These are phyloP conservation scores for Teratosphaeriaceae sp. DNA, from an alignment of 2,329 filamentous ascomycete species.

Conservation along the genomic window DNA sequence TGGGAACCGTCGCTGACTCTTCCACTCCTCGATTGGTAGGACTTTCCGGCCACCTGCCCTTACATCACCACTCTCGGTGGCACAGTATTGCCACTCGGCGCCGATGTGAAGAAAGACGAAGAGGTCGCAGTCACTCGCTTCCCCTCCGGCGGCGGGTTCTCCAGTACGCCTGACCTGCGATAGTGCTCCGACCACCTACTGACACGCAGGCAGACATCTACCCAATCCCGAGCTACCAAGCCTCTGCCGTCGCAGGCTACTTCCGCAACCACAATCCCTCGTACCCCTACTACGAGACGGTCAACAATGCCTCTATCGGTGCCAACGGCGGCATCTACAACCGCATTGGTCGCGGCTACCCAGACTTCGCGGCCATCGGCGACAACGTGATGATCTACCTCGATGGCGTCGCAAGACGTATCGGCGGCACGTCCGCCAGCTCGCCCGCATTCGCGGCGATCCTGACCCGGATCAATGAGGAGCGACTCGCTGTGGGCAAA, in stretches of 20 bases:
- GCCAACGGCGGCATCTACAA: constrained; percentile 35
- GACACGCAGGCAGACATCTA: too few species aligned
- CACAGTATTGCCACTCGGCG: constrained; percentile 29
- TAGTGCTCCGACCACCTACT: too few species aligned
- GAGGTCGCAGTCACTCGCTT: constrained; percentile 37
- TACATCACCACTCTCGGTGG: constrained; percentile 37
- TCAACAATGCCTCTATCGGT: constrained; percentile 48
- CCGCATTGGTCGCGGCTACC: constrained; percentile 29
- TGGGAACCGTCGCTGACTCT: constrained; percentile 34
- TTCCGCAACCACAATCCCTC: constrained; percentile 20
- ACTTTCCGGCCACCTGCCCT: constrained; percentile 36
- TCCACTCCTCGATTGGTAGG: too few species aligned
- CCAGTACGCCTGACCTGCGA: background rate
- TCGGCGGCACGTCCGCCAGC: constrained; percentile 16
- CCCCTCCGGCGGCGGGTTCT: constrained; percentile 31
- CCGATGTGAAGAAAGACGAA: constrained; percentile 25
- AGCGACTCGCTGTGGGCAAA: constrained; percentile 20
- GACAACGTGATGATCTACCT: constrained; percentile 29
- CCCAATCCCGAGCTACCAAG: constrained; percentile 32
- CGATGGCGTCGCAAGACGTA: constrained; percentile 28
- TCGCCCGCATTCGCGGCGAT: constrained; percentile 33
- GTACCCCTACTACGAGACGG: constrained; percentile 18
- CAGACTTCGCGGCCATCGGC: constrained; percentile 34
- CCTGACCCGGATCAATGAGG: constrained; percentile 38
- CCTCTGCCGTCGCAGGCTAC: constrained; percentile 32